Conservation (phyloP, 495 filamentous ascomycete species). For the Neurospora sp. region DNA sequence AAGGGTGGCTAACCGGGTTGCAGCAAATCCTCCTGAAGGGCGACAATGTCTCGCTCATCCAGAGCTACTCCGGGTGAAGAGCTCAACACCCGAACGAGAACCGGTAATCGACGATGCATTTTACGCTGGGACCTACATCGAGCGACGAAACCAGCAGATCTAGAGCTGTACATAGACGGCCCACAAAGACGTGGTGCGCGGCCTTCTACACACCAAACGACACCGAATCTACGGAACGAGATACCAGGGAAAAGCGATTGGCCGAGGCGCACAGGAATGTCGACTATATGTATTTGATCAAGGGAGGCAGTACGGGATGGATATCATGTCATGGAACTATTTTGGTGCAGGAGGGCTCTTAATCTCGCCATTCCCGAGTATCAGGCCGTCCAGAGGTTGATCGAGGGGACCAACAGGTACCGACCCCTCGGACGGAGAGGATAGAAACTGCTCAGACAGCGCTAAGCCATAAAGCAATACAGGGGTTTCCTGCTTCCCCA, state of each 20-base stretch:
- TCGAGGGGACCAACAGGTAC: slow-evolving; percentile 34
- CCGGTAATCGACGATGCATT: background rate
- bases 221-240: slow-evolving; percentile 6
- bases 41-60: slow-evolving; percentile 93
- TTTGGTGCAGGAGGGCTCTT: slow-evolving; percentile 13
- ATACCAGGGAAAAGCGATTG: slow-evolving; percentile 11
- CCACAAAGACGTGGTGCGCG: background rate
- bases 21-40: slow-evolving; percentile 97
- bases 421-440: slow-evolving; percentile 29
- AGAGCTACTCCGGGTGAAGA: slow-evolving; percentile 51
- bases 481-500: slow-evolving; percentile 31
- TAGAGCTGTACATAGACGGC: background rate
- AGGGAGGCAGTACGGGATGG: background rate
- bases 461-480: slow-evolving; percentile 70
- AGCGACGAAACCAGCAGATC: background rate
- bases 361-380: slow-evolving; percentile 38
- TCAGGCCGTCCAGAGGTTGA: slow-evolving; percentile 36
- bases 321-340: background rate
- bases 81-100: background rate
- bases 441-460: slow-evolving; percentile 77
- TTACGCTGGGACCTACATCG: background rate
- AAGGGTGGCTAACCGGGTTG: slow-evolving; percentile 17
- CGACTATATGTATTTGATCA: background rate
- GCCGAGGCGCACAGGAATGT: slow-evolving; percentile 8
- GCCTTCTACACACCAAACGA: background rate